Percentiles rank a stretch among this genome's conserved stretches.
These are phyloP conservation scores for Aureobasidium lini DNA, from an alignment of 2,329 filamentous ascomycete genomes.

Conservation along the genomic window DNA sequence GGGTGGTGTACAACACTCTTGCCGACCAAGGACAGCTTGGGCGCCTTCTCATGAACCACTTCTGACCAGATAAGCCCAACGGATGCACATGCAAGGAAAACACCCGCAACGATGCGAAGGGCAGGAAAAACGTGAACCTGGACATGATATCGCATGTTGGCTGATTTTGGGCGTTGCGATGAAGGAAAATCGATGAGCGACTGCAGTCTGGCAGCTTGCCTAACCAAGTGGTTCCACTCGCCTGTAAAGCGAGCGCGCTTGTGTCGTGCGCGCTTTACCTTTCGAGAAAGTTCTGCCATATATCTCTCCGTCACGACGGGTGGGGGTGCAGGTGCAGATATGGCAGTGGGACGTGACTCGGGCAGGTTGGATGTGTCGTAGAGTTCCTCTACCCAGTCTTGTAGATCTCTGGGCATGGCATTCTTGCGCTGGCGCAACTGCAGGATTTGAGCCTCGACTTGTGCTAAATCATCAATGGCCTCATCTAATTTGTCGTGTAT, in stretches of 20 bases:
- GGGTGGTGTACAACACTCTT: slow-evolving; percentile 68
- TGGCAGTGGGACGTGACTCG: slow-evolving; percentile 42
- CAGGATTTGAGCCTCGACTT: slow-evolving; percentile 70
- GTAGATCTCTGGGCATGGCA: slow-evolving; percentile 65
- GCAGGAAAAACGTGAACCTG: slow-evolving; percentile 68
- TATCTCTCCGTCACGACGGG: slow-evolving; percentile 89
- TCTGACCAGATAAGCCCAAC: slow-evolving; percentile 88
- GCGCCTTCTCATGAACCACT: slow-evolving; percentile 70
- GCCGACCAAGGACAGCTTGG: slow-evolving; percentile 64
- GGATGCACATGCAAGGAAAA: slow-evolving; percentile 65
- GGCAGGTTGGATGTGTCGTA: slow-evolving; percentile 66
- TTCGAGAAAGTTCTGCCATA: slow-evolving; percentile 78
- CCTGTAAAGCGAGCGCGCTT: slow-evolving; percentile 73
- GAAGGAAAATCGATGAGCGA: slow-evolving; percentile 74
- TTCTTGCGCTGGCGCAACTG: slow-evolving; percentile 76
- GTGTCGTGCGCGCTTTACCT: slow-evolving; percentile 73
- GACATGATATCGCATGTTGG: slow-evolving; percentile 72
- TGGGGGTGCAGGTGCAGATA: slow-evolving; percentile 44
- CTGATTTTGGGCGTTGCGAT: slow-evolving; percentile 59
- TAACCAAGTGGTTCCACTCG: slow-evolving; percentile 76
- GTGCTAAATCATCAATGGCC: slow-evolving; percentile 68
- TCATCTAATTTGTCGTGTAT: slow-evolving; percentile 85
- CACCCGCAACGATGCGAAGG: slow-evolving; percentile 56
- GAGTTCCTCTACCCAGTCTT: slow-evolving; percentile 94
- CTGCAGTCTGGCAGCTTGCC: slow-evolving; percentile 67